Evolutionary conservation across 306 rosid genomes (phyloP), one percentile per base, ranked within the genome.

Genomic region (Canavalia gladiata): DNA sequence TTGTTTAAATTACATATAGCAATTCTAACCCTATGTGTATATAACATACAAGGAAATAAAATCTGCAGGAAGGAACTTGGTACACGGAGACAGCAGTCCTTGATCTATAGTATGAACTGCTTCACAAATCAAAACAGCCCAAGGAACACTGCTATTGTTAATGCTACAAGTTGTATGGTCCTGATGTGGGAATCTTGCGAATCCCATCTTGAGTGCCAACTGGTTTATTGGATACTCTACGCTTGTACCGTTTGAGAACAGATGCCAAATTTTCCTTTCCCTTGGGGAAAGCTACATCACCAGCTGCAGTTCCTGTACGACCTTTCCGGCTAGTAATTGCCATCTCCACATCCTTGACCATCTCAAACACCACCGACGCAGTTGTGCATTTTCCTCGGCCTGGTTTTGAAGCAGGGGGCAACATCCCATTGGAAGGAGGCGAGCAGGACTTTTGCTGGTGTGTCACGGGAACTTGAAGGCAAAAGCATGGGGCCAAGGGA

Each of bases 271-370:
- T 96, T 68, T 90, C 94, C 83, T 92, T 96, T 59, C 98, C 99
- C 86, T n/a, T 90, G 0, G 99, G 99, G 86, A 94, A 93, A 50
- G 99, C 99, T 45, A 95, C 98, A 13, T 93, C 98, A 8, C 99
- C 99, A 0, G 98, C 99, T 18, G 94, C 97, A 13, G 99, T 96
- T 57, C 99, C 98, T 0, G 91, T 87, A n/a, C 97, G 93, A 55
- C 99, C 99, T 88, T 87, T 94, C 35, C 99, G 71, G 85, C 79
- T 82, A 58, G 94, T 89, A 73, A 96, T 90, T 1, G 98, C 94
- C 4, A 63, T 81, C 83, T 96, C 98, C 79, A 96, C 99, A 52
- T 93, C 98, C 87, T 92, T 96, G 83, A 94, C 85, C 67, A 86
- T 83, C 50, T 96, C 97, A 29, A 94, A 84, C 67, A 96, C 74